These are phyloP conservation scores for Hypomontagnella monticulosa DNA, from an alignment of 495 filamentous ascomycete species.

Conservation along the genomic window DNA sequence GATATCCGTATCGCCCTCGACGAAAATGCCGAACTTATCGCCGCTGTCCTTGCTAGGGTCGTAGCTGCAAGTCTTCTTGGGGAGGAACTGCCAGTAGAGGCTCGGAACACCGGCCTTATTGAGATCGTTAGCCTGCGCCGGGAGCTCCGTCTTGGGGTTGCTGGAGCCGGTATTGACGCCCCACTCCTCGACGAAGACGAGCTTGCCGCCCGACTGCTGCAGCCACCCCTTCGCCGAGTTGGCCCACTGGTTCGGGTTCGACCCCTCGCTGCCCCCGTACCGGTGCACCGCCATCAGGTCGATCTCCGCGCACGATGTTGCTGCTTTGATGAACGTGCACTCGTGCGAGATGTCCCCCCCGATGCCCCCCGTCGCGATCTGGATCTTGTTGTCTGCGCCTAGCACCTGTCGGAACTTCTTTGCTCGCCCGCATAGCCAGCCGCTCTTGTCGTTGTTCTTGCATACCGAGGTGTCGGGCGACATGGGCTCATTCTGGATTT, in stretches of 20 bases:
- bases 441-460: slow-evolving; percentile 38
- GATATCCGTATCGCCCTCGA: slow-evolving; percentile 28
- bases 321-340: slow-evolving; percentile 36
- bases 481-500: slow-evolving; percentile 52
- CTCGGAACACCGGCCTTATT: slow-evolving; percentile 35
- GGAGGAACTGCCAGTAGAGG: slow-evolving; percentile 43
- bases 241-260: slow-evolving; percentile 34
- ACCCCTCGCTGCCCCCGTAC: slow-evolving; percentile 34
- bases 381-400: slow-evolving; percentile 35
- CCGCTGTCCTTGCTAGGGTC: slow-evolving; percentile 25
- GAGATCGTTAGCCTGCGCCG: slow-evolving; percentile 41
- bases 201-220: slow-evolving; percentile 35
- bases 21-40: slow-evolving; percentile 38
- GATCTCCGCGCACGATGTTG: slow-evolving; percentile 35
- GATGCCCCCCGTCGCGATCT: slow-evolving; percentile 43
- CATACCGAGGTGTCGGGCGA: slow-evolving; percentile 31
- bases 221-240: slow-evolving; percentile 21
- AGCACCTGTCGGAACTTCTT: slow-evolving; percentile 34
- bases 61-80: slow-evolving; percentile 35
- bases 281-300: slow-evolving; percentile 44
- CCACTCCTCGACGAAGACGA: slow-evolving; percentile 46
- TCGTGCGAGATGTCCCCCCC: slow-evolving; percentile 42
- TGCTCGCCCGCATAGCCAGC: slow-evolving; percentile 50
- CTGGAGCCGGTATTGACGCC: slow-evolving; percentile 33
- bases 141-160: slow-evolving; percentile 32